phyloP scores from a whole-genome alignment of 805 yeast species.

The Grigorovia yakushimaensis region DNA sequence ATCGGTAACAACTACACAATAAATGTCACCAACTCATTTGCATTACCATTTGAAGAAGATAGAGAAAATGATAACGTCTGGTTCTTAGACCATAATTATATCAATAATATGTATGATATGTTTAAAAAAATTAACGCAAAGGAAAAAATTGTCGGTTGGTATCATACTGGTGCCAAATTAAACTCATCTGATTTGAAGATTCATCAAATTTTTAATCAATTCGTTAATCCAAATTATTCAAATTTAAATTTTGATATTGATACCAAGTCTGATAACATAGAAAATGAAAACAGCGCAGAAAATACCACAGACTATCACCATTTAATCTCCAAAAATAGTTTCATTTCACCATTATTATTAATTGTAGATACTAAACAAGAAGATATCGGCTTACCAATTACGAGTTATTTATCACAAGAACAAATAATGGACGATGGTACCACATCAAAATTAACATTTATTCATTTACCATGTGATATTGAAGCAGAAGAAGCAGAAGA shows the following conservation, averaged over 20 bases:
- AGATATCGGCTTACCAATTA: conserved; percentile 86
- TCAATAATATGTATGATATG: conserved; percentile 96
- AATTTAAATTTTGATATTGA: background rate
- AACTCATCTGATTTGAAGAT: conserved; percentile 81
- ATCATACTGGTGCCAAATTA: conserved; percentile 93
- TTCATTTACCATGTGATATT: conserved; percentile 84
- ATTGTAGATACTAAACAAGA: conserved; percentile 85
- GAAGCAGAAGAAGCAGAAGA: conserved; percentile 99
- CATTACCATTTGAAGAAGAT: conserved; percentile 97
- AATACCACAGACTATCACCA: background rate
- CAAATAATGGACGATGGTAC: conserved; percentile 96
- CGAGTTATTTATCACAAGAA: conserved; percentile 87
- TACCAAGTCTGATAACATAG: background rate
- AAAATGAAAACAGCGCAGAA: background rate
- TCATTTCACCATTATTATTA: conserved; percentile 53
- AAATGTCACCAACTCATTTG: conserved; percentile 84
- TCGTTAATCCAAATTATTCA: background rate
- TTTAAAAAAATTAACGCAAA: conserved; percentile 95
- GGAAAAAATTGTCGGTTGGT: conserved; percentile 97
- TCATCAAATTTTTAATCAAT: conserved; percentile 79
- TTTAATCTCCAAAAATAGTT: background rate
- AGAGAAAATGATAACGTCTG: conserved; percentile 84
- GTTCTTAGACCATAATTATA: conserved; percentile 94
- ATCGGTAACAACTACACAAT: conserved; percentile 26
- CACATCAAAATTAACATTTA: conserved; percentile 82